phyloP scores from a whole-genome alignment of 2,329 filamentous ascomycete species.

The Paradendryphiella salina region DNA sequence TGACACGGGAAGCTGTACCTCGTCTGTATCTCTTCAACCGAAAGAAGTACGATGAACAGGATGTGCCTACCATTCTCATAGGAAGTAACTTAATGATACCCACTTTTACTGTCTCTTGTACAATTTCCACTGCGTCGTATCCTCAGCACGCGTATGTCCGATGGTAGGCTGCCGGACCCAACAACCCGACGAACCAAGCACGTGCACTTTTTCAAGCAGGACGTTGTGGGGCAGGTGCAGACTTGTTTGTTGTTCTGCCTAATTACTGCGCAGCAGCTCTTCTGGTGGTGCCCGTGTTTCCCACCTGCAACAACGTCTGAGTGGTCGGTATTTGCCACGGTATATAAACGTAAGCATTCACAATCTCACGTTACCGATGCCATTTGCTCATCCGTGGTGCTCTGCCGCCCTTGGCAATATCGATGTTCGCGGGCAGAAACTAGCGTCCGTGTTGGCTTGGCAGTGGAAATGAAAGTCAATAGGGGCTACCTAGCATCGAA shows the following conservation, averaged over 20 bases:
- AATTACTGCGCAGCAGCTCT: neutral
- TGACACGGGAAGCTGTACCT: conserved; percentile 18
- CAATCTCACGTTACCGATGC: neutral
- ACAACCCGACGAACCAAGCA: too few relatives aligned
- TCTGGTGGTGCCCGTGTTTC: neutral
- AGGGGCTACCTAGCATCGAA: conserved; percentile 4
- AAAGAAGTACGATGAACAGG: neutral
- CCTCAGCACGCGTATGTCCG: neutral
- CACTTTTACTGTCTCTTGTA: conserved; percentile 7
- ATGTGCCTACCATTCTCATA: neutral
- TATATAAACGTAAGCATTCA: neutral
- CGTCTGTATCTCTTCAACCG: neutral
- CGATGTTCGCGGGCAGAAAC: conserved; percentile 3
- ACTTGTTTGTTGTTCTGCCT: neutral
- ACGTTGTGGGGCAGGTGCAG: too few relatives aligned
- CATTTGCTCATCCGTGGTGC: neutral
- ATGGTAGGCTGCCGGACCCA: neutral
- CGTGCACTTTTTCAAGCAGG: too few relatives aligned
- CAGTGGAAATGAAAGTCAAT: conserved; percentile 14
- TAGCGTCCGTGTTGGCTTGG: conserved; percentile 2
- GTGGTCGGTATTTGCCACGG: too few relatives aligned
- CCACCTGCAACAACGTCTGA: too few relatives aligned
- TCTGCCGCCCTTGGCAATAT: conserved; percentile 7
- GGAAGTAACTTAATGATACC: conserved; percentile 16
- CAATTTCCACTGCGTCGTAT: conserved; percentile 3